phyloP scores from a whole-genome alignment of 2,329 filamentous ascomycete species.

The Xylaria multiplex region DNA sequence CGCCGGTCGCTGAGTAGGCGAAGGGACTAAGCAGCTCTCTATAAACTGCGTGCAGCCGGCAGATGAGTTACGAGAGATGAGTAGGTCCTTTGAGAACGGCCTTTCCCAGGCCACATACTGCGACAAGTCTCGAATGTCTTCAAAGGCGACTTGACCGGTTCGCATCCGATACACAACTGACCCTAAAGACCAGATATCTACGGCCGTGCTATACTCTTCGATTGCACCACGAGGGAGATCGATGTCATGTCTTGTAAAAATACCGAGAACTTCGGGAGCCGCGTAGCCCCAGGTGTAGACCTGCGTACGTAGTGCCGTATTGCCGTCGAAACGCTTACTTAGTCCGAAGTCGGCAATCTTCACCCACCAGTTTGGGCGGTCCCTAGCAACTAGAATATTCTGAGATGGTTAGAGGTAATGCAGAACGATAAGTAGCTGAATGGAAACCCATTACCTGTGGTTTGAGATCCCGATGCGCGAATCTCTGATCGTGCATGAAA shows the following conservation, averaged over 20 bases:
- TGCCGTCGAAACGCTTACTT: constrained; percentile 39
- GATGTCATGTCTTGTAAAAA: neutral
- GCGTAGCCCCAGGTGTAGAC: constrained; percentile 38
- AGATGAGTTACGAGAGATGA: neutral
- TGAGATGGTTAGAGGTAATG: constrained; percentile 12
- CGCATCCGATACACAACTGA: constrained; percentile 37
- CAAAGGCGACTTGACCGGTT: constrained; percentile 8
- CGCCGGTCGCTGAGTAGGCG: neutral
- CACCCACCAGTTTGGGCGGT: constrained; percentile 42
- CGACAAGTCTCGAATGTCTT: constrained; percentile 3
- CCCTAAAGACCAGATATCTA: constrained; percentile 47
- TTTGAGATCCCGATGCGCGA: constrained; percentile 34
- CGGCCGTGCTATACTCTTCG: constrained; percentile 25
- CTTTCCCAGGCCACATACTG: neutral
- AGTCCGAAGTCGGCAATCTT: constrained; percentile 48
- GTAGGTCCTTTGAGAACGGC: neutral
- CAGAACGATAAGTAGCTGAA: neutral
- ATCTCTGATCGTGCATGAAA: constrained; percentile 32
- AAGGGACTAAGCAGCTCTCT: constrained; percentile 2
- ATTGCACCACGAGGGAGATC: neutral
- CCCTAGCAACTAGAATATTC: constrained; percentile 44
- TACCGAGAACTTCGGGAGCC: constrained; percentile 41
- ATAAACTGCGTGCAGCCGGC: neutral
- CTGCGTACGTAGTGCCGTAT: constrained; percentile 32
- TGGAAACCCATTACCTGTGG: constrained; percentile 17